These are phyloP conservation scores for Bruguiera parviflora DNA, from an alignment of 345 rosid species.

Conservation along the genomic window DNA sequence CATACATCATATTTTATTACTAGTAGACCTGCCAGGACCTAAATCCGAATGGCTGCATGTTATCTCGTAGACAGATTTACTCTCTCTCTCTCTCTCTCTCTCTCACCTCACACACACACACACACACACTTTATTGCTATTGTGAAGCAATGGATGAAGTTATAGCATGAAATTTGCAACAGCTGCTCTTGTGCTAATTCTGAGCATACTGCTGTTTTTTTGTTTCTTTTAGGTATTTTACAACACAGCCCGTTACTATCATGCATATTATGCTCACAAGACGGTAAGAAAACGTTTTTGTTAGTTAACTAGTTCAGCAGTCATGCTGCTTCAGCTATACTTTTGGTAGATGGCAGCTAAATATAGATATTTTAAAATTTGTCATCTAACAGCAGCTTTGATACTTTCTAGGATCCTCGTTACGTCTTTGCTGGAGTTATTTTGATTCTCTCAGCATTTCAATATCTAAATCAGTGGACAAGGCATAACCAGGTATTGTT, in stretches of 20 bases:
- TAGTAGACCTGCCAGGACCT: too few relatives aligned
- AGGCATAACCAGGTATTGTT: slow-evolving; percentile 77
- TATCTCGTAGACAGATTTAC: background rate
- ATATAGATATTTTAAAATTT: background rate
- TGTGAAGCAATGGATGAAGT: too few relatives aligned
- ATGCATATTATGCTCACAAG: slow-evolving; percentile 87
- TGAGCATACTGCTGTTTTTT: background rate
- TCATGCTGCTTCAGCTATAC: slow-evolving; percentile 9
- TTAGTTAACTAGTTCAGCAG: background rate
- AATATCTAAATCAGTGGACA: slow-evolving; percentile 72
- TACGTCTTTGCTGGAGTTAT: slow-evolving; percentile 85
- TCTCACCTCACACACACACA: background rate
- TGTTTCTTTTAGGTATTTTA: slow-evolving; percentile 62
- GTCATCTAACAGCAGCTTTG: slow-evolving; percentile 3
- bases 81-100: too few relatives aligned
- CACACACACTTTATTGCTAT: background rate
- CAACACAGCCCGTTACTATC: slow-evolving; percentile 89
- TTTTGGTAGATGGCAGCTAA: slow-evolving; percentile 1
- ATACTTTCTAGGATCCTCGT: slow-evolving; percentile 74
- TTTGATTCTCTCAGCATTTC: slow-evolving; percentile 79
- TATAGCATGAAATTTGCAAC: too few relatives aligned
- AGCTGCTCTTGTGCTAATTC: background rate
- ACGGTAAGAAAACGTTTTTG: slow-evolving; percentile 51
- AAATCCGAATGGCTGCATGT: background rate
- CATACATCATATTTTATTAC: too few relatives aligned